These are phyloP conservation scores for Westerdykella ornata DNA, from an alignment of 2,329 filamentous ascomycete genomes.

Conservation along the genomic window DNA sequence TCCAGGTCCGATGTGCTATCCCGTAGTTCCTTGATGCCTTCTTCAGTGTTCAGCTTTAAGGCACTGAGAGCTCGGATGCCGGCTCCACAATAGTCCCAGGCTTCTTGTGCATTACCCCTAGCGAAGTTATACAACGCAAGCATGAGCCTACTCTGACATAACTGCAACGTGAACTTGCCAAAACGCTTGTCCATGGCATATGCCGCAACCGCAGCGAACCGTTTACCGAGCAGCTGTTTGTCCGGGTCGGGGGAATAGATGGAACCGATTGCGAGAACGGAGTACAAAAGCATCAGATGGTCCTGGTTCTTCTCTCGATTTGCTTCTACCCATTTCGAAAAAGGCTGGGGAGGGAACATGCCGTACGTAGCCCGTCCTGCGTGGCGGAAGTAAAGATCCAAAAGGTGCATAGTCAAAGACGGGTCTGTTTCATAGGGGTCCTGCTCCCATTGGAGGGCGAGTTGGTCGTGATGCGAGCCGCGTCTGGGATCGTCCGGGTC, in stretches of 20 bases:
- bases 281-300: constrained; percentile 56
- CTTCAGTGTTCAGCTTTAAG: constrained; percentile 59
- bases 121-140: constrained; percentile 61
- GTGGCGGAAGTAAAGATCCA: constrained; percentile 53
- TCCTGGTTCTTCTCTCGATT: constrained; percentile 45
- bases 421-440: constrained; percentile 51
- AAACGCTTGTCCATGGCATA: constrained; percentile 50
- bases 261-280: constrained; percentile 52
- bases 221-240: constrained; percentile 40
- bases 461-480: constrained; percentile 28
- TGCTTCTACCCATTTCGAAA: constrained; percentile 50
- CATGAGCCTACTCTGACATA: constrained; percentile 62
- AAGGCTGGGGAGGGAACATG: constrained; percentile 51
- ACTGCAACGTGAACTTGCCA: constrained; percentile 52
- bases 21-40: constrained; percentile 37
- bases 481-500: constrained; percentile 24
- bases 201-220: constrained; percentile 51
- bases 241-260: constrained; percentile 48
- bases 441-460: constrained; percentile 41
- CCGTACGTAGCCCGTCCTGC: constrained; percentile 50
- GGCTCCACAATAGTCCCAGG: constrained; percentile 58
- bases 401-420: constrained; percentile 45
- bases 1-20: constrained; percentile 47
- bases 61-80: constrained; percentile 55
- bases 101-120: constrained; percentile 52